Evolutionary conservation across 2,329 filamentous ascomycete species (phyloP), one percentile per base, ranked within the genome.

Genomic region (Periglandula ipomoeae): DNA sequence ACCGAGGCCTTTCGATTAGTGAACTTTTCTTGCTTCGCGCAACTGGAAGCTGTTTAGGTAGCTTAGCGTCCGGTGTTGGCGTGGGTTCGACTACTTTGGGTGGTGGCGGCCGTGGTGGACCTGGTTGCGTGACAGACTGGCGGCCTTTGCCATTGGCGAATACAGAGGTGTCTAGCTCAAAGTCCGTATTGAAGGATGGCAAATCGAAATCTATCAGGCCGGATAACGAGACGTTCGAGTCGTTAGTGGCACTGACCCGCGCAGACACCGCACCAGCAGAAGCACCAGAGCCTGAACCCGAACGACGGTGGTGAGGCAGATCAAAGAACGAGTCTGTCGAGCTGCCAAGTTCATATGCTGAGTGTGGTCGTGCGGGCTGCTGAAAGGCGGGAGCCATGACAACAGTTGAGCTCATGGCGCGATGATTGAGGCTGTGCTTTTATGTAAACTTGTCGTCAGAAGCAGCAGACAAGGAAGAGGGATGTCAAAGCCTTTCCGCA

Each of bases 151-250:
- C 44, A 38, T 65, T 61, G 54, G 72, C 58, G 40, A 65, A 69
- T 24, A 76, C 60, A 17, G 67, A 70, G 4, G 70, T 69, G 55
- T 76, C 70, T 58, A 79, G 66, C 38, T 73, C 65, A 54, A 70
- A 65, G 53, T 69, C 69, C 56, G 74, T 67, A 53, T 78, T 72
- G 60, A 81, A 74, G 1, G 73, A 72, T 34, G 75, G 72, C 30
- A 81, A 63, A 50, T 77, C 74, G 60, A 78, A 77, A 50, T 64
- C 60, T 13, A 72, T 64, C 20, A 70, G 58, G 48, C 34, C 44
- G 35, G 52, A n/a, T 23, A 34, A 26, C 7, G 44, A n/a, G 4
- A 13, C 4, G 27, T 46, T 26, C 1, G 44, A 24, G 37, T 43
- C 34, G 23, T 11, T 17, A 40, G 34, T 38, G 22, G 20, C 15